A percentile compares a stretch with the other conserved stretches of the same genome.
These are phyloP conservation scores for Epichloe elymi DNA, from an alignment of 2,329 filamentous ascomycete species.

Conservation along the genomic window DNA sequence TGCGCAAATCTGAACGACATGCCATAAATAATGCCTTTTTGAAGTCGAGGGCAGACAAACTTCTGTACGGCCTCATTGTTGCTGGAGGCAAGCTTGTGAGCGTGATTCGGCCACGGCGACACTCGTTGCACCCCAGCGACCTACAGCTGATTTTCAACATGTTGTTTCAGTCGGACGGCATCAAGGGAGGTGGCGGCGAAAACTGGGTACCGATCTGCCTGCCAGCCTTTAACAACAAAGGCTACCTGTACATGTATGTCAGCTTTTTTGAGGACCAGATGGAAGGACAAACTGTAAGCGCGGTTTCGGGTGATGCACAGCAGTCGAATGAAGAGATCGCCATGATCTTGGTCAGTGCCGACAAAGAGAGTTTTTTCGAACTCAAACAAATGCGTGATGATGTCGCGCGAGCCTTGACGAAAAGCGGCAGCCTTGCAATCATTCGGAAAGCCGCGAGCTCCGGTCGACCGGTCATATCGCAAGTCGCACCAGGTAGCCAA, in stretches of 20 bases:
- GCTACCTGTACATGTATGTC: conserved; percentile 98
- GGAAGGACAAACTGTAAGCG: conserved; percentile 25
- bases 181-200: conserved; percentile 82
- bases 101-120: conserved; percentile 84
- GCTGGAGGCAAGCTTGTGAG: conserved; percentile 88
- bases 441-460: conserved; percentile 59
- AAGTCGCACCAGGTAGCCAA: conserved; percentile 68
- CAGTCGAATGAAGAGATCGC: conserved; percentile 67
- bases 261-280: conserved; percentile 65
- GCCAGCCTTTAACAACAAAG: conserved; percentile 91
- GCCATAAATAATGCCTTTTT: conserved; percentile 79
- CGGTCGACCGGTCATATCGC: conserved; percentile 58
- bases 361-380: conserved; percentile 93
- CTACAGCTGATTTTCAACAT: conserved; percentile 97
- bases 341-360: conserved; percentile 79
- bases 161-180: conserved; percentile 88
- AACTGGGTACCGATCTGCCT: conserved; percentile 96
- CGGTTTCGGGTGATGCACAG: conserved; percentile 45
- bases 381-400: conserved; percentile 61
- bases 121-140: conserved; percentile 90
- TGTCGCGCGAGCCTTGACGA: conserved; percentile 55
- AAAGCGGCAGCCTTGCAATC: conserved; percentile 59
- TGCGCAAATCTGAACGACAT: conserved; percentile 77
- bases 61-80: conserved; percentile 88
- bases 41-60: conserved; percentile 59